These are phyloP conservation scores for Lasiosphaeria miniovina DNA, from an alignment of 495 filamentous ascomycete species.

Conservation along the genomic window DNA sequence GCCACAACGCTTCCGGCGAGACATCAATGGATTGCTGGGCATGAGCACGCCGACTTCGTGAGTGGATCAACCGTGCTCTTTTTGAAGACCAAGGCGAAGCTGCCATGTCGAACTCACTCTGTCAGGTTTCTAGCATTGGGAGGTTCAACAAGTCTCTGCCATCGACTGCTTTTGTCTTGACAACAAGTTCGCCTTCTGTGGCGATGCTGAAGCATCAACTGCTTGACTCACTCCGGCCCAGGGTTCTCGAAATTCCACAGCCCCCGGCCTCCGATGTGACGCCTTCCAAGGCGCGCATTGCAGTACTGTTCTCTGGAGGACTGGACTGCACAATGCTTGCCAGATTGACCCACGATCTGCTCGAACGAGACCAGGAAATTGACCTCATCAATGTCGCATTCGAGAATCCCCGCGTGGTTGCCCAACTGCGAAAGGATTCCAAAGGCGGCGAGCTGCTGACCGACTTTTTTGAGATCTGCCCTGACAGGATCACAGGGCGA, in stretches of 20 bases:
- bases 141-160: conserved; percentile 58
- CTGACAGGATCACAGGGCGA: conserved; percentile 83
- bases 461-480: conserved; percentile 73
- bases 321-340: conserved; percentile 91
- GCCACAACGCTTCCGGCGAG: background rate
- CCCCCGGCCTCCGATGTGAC: conserved; percentile 36
- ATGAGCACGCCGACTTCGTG: conserved; percentile 36
- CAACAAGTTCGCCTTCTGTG: conserved; percentile 51
- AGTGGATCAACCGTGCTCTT: conserved; percentile 21
- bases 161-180: conserved; percentile 35
- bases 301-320: conserved; percentile 90
- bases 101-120: conserved; percentile 39
- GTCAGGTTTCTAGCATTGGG: conserved; percentile 59
- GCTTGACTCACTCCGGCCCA: conserved; percentile 58
- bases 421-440: conserved; percentile 24
- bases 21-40: conserved; percentile 23
- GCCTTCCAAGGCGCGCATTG: conserved; percentile 53
- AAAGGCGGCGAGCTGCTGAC: conserved; percentile 16
- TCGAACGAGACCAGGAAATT: conserved; percentile 65
- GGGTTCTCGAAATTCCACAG: conserved; percentile 65
- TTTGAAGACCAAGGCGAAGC: conserved; percentile 9
- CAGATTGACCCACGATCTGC: conserved; percentile 72
- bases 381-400: conserved; percentile 96
- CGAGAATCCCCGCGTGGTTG: conserved; percentile 78
- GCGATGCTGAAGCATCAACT: conserved; percentile 56